Evolutionary conservation across 2,329 filamentous ascomycete genomes (phyloP), one percentile per base, ranked within the genome.

Genomic region (Sclerotiophoma versabilis): DNA sequence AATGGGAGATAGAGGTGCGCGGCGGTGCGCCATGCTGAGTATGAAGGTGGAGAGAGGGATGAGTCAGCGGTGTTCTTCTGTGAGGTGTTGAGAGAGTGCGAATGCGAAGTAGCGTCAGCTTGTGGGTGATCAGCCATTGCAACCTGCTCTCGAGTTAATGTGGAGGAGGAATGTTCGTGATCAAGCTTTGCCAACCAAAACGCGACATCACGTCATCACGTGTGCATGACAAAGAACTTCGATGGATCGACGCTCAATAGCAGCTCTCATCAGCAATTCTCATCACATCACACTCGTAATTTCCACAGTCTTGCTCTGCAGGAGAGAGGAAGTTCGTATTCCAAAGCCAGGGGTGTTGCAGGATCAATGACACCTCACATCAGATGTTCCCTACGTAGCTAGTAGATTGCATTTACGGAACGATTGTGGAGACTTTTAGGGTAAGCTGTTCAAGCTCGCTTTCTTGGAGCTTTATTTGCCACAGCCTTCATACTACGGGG

Each of bases 1-100:
- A 65, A 22, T 15, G 63, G 62, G 22, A 63, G 19, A 51, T 62
- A 62, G 30, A 68, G 58, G 38, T 64, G 60, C 9, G 49, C 55
- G 39, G 58, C 58, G 15, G 45, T 47, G 17, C 51, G 51, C 45
- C 51, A 54, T 49, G 8, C 1, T 36, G 51, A 47, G 32, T 39
- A 47, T 6, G 22, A 27, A 5, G 45, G 27, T 5, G 27, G n/a
- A 7, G 26, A 20, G 7, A 8, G 19, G 12, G 32, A 8, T 17
- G 36, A 10, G 9, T 17, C 1, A 2, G 38, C 6, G 5, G 15
- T 3, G 2, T 20, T 25, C 11, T 41, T 29, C n/a, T 14, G 14
- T 2, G n/a, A 4, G n/a, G 25, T 32, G 14, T 29, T 19, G 6
- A 23, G 11, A 12, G 29, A 2, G 26, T 5, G 11, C 8, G 17